phyloP scores from a whole-genome alignment of 345 rosid genomes.

The Melastoma malabathricum region DNA sequence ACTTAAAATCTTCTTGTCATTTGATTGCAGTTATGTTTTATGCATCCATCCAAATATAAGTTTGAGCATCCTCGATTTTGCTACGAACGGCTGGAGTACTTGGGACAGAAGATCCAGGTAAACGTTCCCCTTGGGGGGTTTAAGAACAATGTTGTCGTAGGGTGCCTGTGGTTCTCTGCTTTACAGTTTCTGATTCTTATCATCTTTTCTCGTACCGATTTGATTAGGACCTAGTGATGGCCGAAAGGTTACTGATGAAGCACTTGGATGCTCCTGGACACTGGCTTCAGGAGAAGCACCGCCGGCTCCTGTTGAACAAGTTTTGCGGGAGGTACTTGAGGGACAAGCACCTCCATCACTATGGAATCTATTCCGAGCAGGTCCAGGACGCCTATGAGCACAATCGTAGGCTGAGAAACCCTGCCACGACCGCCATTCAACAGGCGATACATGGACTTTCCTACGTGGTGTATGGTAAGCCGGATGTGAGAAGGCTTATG shows the following conservation, averaged over 20 bases:
- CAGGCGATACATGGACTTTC: conserved; percentile 91
- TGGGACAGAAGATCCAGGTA: conserved; percentile 98
- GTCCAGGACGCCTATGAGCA: conserved; percentile 68
- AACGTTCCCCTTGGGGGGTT: neutral
- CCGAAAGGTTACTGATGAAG: conserved; percentile 84
- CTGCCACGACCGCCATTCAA: conserved; percentile 69
- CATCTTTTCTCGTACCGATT: neutral
- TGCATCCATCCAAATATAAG: conserved; percentile 94
- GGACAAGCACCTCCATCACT: conserved; percentile 61
- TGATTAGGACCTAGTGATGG: conserved; percentile 75
- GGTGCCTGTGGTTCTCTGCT: too few relatives aligned
- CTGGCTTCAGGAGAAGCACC: conserved; percentile 83
- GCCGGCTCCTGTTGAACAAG: conserved; percentile 84
- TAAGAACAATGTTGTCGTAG: too few relatives aligned
- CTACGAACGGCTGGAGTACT: conserved; percentile 67
- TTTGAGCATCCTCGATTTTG: conserved; percentile 92
- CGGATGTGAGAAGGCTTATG: conserved; percentile 86
- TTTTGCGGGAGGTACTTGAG: conserved; percentile 78
- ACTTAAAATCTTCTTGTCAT: neutral
- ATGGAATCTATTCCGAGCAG: conserved; percentile 47
- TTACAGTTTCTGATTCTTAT: neutral
- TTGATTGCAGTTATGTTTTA: conserved; percentile 66
- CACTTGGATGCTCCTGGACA: conserved; percentile 87
- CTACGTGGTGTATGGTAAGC: conserved; percentile 68
- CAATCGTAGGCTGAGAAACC: conserved; percentile 71